These are phyloP conservation scores for Podospora didyma DNA, from an alignment of 495 filamentous ascomycete genomes.

Conservation along the genomic window DNA sequence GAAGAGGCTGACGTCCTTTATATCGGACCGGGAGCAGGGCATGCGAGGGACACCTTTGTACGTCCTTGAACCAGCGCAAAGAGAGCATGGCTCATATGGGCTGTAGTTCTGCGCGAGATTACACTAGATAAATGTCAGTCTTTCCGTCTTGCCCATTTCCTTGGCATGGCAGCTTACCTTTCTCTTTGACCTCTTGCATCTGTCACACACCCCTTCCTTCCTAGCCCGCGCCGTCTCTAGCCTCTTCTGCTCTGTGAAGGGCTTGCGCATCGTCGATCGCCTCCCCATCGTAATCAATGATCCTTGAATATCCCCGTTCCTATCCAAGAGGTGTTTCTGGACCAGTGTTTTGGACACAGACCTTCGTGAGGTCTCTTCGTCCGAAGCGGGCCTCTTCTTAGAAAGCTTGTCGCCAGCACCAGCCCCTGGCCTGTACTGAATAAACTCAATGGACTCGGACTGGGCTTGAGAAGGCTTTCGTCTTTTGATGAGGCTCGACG, in stretches of 20 bases:
- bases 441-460: constrained; percentile 6
- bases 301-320: constrained; percentile 14
- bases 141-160: not conserved
- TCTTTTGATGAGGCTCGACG: not conserved
- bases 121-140: constrained; percentile 16
- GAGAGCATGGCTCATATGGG: constrained; percentile 16
- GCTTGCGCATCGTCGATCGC: constrained; percentile 5
- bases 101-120: constrained; percentile 17
- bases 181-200: constrained; percentile 26
- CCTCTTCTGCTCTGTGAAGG: constrained; percentile 19
- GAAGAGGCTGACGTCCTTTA: constrained; percentile 26
- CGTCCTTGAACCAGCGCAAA: constrained; percentile 12
- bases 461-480: not conserved
- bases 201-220: constrained; percentile 21
- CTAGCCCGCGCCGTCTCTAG: constrained; percentile 17
- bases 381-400: constrained; percentile 13
- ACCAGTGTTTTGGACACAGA: constrained; percentile 10
- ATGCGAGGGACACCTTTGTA: constrained; percentile 20
- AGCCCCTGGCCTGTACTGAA: constrained; percentile 15
- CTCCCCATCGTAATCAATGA: constrained; percentile 21
- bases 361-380: not conserved
- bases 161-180: constrained; percentile 9
- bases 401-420: constrained; percentile 1
- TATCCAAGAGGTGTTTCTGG: constrained; percentile 5
- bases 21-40: constrained; percentile 22